phyloP scores from a whole-genome alignment of 129 eudicot genomes.

The Flaveria trinervia region DNA sequence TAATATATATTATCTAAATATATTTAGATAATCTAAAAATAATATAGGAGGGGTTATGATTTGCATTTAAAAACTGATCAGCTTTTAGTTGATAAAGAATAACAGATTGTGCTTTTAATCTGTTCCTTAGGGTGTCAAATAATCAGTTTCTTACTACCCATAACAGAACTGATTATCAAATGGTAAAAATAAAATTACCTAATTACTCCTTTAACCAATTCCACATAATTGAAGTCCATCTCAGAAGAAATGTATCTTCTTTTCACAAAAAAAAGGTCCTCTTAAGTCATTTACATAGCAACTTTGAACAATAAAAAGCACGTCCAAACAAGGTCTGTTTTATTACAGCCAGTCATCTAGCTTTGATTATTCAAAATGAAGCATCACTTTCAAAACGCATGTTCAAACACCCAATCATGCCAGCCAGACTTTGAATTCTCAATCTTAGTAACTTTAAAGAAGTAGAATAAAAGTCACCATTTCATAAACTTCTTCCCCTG shows the following conservation, averaged over 20 bases:
- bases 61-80: not conserved
- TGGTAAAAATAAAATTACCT: not conserved
- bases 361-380: not conserved
- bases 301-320: not conserved
- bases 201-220: not conserved
- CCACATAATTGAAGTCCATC: not conserved
- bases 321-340: constrained; percentile 1
- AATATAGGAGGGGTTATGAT: not conserved
- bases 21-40: not conserved
- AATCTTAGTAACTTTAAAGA: not conserved
- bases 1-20: too few species aligned
- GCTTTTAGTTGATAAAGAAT: not conserved
- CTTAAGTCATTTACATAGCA: not conserved
- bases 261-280: not conserved
- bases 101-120: not conserved
- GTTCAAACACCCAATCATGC: not conserved
- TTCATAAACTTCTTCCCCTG: constrained; percentile 70
- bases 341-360: not conserved
- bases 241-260: not conserved
- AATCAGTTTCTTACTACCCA: not conserved
- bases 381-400: not conserved
- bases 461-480: constrained; percentile 48
- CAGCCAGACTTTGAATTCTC: not conserved
- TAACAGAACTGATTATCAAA: not conserved
- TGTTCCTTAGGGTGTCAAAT: not conserved